These are phyloP conservation scores for Geoglossum cookeanum DNA, from an alignment of 2,329 filamentous ascomycete species.

Conservation along the genomic window DNA sequence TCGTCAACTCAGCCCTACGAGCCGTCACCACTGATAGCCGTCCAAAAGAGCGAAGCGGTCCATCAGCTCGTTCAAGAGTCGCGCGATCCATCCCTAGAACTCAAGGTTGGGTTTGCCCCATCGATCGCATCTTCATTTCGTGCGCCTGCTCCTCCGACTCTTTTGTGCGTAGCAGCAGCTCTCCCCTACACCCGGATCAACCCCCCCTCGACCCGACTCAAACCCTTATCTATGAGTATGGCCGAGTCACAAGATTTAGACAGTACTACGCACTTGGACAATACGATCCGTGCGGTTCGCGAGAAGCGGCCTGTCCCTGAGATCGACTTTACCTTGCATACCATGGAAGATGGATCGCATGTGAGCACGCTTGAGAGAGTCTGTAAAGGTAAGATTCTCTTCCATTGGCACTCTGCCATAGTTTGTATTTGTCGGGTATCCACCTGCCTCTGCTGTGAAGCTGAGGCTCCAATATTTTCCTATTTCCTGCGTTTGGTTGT, in stretches of 20 bases:
- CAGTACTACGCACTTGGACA: slow-evolving; percentile 45
- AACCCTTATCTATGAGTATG: background rate
- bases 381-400: slow-evolving; percentile 63
- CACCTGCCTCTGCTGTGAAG: background rate
- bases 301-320: slow-evolving; percentile 92
- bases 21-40: background rate
- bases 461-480: background rate
- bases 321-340: slow-evolving; percentile 96
- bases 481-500: background rate
- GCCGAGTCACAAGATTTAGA: background rate
- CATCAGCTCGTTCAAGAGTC: background rate
- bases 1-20: background rate
- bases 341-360: slow-evolving; percentile 91
- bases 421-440: background rate
- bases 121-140: background rate
- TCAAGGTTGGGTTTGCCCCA: background rate
- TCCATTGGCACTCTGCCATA: background rate
- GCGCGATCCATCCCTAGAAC: background rate
- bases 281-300: slow-evolving; percentile 76
- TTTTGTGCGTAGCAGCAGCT: background rate
- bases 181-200: background rate
- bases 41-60: background rate
- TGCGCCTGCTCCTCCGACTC: background rate
- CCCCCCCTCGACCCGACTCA: background rate
- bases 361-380: slow-evolving; percentile 92